Conservation (phyloP, 805 yeast species). For the Saccharomycopsis fermentans region DNA sequence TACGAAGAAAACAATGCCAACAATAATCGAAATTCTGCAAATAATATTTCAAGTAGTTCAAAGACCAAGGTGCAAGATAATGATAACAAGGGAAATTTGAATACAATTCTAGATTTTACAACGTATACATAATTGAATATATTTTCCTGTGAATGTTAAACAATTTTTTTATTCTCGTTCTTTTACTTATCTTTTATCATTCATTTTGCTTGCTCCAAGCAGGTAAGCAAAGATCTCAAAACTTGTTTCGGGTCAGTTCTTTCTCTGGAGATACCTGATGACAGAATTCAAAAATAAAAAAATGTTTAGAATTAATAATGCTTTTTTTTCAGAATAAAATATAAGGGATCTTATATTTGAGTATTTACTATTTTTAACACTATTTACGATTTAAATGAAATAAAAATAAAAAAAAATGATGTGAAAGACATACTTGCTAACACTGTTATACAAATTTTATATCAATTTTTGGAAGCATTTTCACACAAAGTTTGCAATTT, state of each 20-base stretch:
- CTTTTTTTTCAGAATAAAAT: too few species aligned
- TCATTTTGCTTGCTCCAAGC: too few species aligned
- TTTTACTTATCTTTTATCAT: not conserved
- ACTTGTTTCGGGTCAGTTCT: too few species aligned
- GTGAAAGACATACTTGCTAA: not conserved
- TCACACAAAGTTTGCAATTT: slow-evolving; percentile 52
- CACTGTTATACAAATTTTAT: not conserved
- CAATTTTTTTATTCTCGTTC: not conserved
- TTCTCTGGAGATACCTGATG: too few species aligned
- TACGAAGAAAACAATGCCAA: not conserved
- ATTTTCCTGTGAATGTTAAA: too few species aligned
- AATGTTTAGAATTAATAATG: too few species aligned
- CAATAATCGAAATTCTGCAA: not conserved
- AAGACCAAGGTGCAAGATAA: not conserved
- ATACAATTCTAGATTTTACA: not conserved
- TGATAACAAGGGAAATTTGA: not conserved
- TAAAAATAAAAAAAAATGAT: not conserved
- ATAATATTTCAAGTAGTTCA: not conserved
- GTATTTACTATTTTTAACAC: slow-evolving; percentile 1
- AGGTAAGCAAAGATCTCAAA: too few species aligned
- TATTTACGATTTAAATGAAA: not conserved
- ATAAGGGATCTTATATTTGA: not conserved
- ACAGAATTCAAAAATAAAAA: too few species aligned
- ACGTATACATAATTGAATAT: not conserved
- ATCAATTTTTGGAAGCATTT: slow-evolving; percentile 22